Conservation (phyloP, 352 stramenopile species). For the Phytophthora hibernalis region DNA sequence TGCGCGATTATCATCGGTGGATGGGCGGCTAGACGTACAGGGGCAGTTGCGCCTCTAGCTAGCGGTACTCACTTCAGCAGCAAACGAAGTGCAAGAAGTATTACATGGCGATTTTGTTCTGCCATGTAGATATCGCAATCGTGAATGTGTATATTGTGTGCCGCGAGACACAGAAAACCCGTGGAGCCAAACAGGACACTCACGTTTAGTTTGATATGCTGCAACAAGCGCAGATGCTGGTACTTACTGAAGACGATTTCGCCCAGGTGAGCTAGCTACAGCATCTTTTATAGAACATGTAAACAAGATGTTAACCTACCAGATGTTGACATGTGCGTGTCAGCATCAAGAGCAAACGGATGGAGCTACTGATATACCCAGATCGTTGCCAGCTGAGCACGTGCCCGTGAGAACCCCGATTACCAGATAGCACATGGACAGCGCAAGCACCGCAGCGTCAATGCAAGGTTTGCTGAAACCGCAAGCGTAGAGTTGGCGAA, state of each 20-base stretch:
- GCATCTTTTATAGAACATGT: neutral
- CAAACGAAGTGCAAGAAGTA: neutral
- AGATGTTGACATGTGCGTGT: neutral
- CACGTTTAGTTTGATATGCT: neutral
- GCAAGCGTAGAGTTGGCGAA: neutral
- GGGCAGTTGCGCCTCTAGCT: neutral
- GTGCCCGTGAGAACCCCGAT: neutral
- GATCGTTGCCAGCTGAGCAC: neutral
- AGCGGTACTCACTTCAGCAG: neutral
- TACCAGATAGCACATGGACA: neutral
- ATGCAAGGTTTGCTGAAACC: neutral
- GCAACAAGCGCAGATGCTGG: neutral
- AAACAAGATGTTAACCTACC: neutral
- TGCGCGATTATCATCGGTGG: neutral
- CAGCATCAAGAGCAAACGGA: neutral
- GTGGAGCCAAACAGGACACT: neutral
- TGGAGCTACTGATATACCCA: neutral
- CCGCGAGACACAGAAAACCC: neutral
- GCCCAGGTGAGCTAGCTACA: neutral
- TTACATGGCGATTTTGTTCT: neutral
- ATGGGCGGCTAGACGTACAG: neutral
- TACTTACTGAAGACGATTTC: neutral
- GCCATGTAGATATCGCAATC: neutral
- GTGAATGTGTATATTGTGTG: neutral
- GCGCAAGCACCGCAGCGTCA: neutral